Evolutionary conservation across 192 early-diverging fungal species (phyloP), one percentile per base, ranked within the genome.

Genomic region (Backusella luteola): DNA sequence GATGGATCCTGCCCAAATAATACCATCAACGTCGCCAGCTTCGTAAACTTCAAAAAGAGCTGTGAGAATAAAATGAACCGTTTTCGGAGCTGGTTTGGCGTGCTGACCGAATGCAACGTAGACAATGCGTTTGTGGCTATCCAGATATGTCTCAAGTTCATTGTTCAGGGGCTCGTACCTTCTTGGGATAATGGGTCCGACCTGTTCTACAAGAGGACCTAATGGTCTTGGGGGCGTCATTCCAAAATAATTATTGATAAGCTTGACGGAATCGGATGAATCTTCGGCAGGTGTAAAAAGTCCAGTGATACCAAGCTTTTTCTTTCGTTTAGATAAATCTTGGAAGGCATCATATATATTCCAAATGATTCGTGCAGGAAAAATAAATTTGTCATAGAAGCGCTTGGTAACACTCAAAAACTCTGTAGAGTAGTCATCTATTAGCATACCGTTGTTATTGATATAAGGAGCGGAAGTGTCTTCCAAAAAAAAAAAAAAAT

Each of bases 101-200:
- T 67, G 42, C 32, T 73, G 77, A 17, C 81, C 81, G 53, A 85
- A 83, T 1, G 81, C 79, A 21, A 83, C 44, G 46, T 83, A 85
- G 5, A 70, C 34, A 1, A 79, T 67, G 32, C 67, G 46, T 23
- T 38, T 7, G 19, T 85, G 81, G 0, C 6, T 34, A 26, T 53
- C 23, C 7, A 85, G 34, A 68, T 80, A 85, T 9, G 21, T 19
- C 15, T 53, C 9, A 9, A 71, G 29, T 8, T 15, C 3, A 3
- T 36, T 6, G 6, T 70, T 74, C 6, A 85, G 15, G 7, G 41
- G 23, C 21, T 56, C 56, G 21, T 83, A 81, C 4, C 15, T 14
- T 46, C 73, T 52, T 41, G 73, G 73, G 39, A 83, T 63, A 4
- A 85, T 75, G 1, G 84, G 84, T 1, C 84, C 84, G n/a, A 83